Conservation (phyloP, 2,329 filamentous ascomycete species). For the Diaporthe capsici region DNA sequence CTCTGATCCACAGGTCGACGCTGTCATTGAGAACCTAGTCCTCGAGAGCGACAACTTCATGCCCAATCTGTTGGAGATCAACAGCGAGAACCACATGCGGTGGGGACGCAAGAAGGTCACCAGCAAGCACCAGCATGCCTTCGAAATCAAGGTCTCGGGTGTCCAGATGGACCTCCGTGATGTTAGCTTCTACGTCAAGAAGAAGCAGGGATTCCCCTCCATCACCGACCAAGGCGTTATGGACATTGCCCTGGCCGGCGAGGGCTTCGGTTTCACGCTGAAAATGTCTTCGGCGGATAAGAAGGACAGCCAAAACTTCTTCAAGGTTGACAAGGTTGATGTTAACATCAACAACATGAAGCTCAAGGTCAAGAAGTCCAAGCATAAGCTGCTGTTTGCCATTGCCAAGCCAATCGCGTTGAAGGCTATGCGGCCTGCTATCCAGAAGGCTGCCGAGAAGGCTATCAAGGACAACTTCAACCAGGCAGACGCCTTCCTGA, state of each 20-base stretch:
- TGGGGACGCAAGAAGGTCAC: conserved; percentile 91
- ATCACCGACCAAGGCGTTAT: conserved; percentile 90
- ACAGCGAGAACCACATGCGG: conserved; percentile 93
- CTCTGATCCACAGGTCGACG: conserved; percentile 85
- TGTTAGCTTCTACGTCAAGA: conserved; percentile 95
- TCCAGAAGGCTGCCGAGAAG: conserved; percentile 92
- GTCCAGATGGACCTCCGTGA: conserved; percentile 93
- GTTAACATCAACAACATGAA: conserved; percentile 86
- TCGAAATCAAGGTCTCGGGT: conserved; percentile 88
- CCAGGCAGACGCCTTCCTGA: conserved; percentile 80
- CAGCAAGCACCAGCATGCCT: conserved; percentile 83
- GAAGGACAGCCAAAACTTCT: conserved; percentile 84
- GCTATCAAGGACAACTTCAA: conserved; percentile 87
- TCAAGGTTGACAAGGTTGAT: conserved; percentile 92
- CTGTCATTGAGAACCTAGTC: conserved; percentile 93
- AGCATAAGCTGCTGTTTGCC: conserved; percentile 90
- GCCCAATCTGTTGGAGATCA: conserved; percentile 90
- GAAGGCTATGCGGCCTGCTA: conserved; percentile 84
- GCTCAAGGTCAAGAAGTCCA: conserved; percentile 94
- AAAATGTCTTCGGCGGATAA: conserved; percentile 86
- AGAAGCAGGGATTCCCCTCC: conserved; percentile 92
- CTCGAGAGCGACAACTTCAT: conserved; percentile 97
- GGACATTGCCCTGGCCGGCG: conserved; percentile 89
- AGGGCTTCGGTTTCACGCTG: conserved; percentile 92
- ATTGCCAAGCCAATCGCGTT: conserved; percentile 90